Percentiles rank a stretch among this genome's conserved stretches.
Evolutionary conservation across 2,329 filamentous ascomycete genomes (phyloP).

Genomic region (Fusarium solani-melongenae): DNA sequence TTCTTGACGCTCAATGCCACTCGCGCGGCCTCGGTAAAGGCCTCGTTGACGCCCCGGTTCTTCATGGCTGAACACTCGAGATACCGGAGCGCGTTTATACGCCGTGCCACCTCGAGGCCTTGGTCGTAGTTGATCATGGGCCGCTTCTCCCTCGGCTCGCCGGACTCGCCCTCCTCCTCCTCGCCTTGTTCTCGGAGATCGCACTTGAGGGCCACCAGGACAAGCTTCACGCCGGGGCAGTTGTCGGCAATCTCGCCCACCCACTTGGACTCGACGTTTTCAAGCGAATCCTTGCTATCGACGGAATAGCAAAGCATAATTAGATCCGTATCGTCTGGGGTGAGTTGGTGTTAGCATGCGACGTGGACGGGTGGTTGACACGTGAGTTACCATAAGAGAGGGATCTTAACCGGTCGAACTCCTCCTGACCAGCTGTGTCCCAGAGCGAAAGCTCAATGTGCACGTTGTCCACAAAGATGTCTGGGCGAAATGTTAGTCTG

Average conservation of each 20-base stretch:
- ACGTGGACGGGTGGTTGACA: neutral
- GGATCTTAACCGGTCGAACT: conserved; percentile 95
- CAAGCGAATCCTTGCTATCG: conserved; percentile 94
- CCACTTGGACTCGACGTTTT: conserved; percentile 99
- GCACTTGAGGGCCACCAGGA: conserved; percentile 96
- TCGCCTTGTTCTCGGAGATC: conserved; percentile 84
- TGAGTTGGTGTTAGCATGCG: conserved; percentile 5
- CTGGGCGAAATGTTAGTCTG: conserved; percentile 56
- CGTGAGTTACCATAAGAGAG: conserved; percentile 82
- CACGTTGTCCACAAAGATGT: conserved; percentile 97
- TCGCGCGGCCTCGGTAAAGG: conserved; percentile 96
- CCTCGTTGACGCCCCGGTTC: conserved; percentile 97
- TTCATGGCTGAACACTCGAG: conserved; percentile 98
- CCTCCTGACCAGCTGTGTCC: conserved; percentile 98
- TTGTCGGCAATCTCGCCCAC: conserved; percentile 98
- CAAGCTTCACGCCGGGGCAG: conserved; percentile 93
- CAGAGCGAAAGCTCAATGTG: conserved; percentile 98
- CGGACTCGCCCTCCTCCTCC: conserved; percentile 71
- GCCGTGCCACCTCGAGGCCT: conserved; percentile 88
- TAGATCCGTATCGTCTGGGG: conserved; percentile 84
- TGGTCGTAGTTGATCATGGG: conserved; percentile 90
- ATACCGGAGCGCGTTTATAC: conserved; percentile 93
- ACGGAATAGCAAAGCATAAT: conserved; percentile 99
- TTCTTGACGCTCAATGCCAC: conserved; percentile 84
- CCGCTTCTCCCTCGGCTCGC: conserved; percentile 66